A percentile compares a stretch with the other conserved stretches of the same genome.
These are phyloP conservation scores for Gelatoporia subvermispora DNA, from an alignment of 768 basidiomycete species.

Conservation along the genomic window DNA sequence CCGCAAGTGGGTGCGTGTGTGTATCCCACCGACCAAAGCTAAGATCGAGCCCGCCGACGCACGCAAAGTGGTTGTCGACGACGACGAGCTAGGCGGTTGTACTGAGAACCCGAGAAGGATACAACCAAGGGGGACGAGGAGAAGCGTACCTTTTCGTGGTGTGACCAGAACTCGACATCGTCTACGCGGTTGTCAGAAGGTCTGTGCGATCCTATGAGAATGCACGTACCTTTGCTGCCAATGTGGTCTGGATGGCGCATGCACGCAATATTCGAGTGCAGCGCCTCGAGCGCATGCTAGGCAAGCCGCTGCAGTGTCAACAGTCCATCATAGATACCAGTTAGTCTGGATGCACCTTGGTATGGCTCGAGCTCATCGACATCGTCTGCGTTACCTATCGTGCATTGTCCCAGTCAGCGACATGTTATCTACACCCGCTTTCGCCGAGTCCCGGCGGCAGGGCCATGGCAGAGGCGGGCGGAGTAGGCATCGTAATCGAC, in stretches of 20 bases:
- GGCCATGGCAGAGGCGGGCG: too few species aligned
- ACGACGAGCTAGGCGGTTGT: conserved; percentile 51
- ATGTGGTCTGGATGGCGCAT: conserved; percentile 92
- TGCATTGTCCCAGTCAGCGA: neutral
- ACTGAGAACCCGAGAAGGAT: neutral
- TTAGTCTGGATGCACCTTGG: conserved; percentile 64
- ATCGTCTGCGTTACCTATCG: conserved; percentile 82
- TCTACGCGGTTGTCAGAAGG: conserved; percentile 34
- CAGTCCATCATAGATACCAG: too few species aligned
- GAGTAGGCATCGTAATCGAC: too few species aligned
- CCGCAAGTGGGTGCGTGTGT: conserved; percentile 83
- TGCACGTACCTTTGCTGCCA: conserved; percentile 56
- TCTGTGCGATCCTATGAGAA: neutral
- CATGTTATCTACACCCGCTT: too few species aligned
- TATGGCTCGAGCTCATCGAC: conserved; percentile 82
- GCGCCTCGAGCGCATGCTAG: conserved; percentile 68
- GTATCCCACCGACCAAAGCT: conserved; percentile 99
- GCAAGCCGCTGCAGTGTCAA: too few species aligned
- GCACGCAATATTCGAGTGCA: conserved; percentile 84
- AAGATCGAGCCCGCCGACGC: conserved; percentile 90
- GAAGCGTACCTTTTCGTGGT: conserved; percentile 70
- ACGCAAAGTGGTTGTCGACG: conserved; percentile 81
- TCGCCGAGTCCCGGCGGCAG: too few species aligned
- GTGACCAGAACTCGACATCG: conserved; percentile 82
- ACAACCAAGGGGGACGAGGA: neutral